phyloP scores from a whole-genome alignment of 1,139 yeast species.

The Nakaseomyces uthaithaninus region DNA sequence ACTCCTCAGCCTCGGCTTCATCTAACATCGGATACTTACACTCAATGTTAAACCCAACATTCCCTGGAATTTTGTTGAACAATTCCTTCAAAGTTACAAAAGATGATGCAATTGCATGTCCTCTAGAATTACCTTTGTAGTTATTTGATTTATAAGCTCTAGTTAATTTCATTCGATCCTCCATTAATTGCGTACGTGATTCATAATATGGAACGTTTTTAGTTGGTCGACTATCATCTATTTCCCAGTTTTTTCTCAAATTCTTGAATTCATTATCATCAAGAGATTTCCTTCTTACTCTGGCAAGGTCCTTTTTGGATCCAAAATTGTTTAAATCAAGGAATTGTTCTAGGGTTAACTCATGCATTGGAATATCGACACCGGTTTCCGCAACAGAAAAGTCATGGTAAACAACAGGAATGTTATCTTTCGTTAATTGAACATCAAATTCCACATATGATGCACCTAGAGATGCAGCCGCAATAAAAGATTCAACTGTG shows the following conservation, averaged over 20 bases:
- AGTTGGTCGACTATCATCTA: constrained; percentile 10
- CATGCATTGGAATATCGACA: constrained; percentile 93
- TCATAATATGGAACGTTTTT: constrained; percentile 9
- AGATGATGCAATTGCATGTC: constrained; percentile 81
- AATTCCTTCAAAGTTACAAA: constrained; percentile 84
- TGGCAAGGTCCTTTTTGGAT: constrained; percentile 5
- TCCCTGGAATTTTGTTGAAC: constrained; percentile 69
- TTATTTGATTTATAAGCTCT: constrained; percentile 81
- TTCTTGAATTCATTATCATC: constrained; percentile 6
- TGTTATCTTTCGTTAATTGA: constrained; percentile 84
- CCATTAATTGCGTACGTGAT: constrained; percentile 31
- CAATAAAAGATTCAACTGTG: constrained; percentile 89
- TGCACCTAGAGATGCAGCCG: constrained; percentile 93
- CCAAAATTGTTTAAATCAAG: constrained; percentile 45
- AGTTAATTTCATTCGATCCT: constrained; percentile 74
- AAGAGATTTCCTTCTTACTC: constrained; percentile 5
- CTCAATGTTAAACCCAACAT: constrained; percentile 90
- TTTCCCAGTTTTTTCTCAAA: constrained; percentile 7
- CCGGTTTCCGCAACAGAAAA: constrained; percentile 94
- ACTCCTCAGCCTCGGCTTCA: constrained; percentile 81
- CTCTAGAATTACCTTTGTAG: constrained; percentile 86
- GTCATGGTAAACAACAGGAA: constrained; percentile 93
- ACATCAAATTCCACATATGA: constrained; percentile 94
- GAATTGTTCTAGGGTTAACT: constrained; percentile 83
- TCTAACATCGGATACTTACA: constrained; percentile 93